Evolutionary conservation across 2,329 filamentous ascomycete species (phyloP).

Genomic region (Talaromyces amestolkiae): DNA sequence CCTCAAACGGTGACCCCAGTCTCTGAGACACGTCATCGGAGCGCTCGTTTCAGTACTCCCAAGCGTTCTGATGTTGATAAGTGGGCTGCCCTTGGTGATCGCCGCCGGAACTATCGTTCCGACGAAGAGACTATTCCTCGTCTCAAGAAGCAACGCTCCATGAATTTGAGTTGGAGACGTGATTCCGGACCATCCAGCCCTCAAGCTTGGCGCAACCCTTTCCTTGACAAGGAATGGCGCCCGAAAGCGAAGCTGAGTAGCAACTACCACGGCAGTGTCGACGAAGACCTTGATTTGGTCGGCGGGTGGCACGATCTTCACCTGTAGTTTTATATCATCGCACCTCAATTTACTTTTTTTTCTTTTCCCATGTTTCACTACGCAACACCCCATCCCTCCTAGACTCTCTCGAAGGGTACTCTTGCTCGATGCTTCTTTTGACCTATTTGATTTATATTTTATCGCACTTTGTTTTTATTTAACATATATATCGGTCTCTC

Average conservation of each 20-base stretch:
- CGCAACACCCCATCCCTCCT: slow-evolving; percentile 17
- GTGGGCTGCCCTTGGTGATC: slow-evolving; percentile 84
- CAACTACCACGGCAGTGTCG: slow-evolving; percentile 52
- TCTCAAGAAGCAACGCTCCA: slow-evolving; percentile 44
- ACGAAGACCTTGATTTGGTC: slow-evolving; percentile 89
- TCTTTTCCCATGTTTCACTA: slow-evolving; percentile 13
- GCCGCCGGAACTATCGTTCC: slow-evolving; percentile 66
- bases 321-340: slow-evolving; percentile 49
- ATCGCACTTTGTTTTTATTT: not conserved
- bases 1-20: slow-evolving; percentile 62
- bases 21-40: slow-evolving; percentile 28
- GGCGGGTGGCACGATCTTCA: slow-evolving; percentile 78
- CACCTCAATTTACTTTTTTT: slow-evolving; percentile 14
- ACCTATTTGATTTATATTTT: slow-evolving; percentile 16
- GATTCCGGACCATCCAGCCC: slow-evolving; percentile 39
- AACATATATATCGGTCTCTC: slow-evolving; percentile 7
- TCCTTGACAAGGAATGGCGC: slow-evolving; percentile 50
- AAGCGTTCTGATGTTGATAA: slow-evolving; percentile 63
- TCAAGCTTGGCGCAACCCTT: slow-evolving; percentile 39
- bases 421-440: slow-evolving; percentile 12
- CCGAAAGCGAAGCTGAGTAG: slow-evolving; percentile 32
- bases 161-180: slow-evolving; percentile 43
- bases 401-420: slow-evolving; percentile 12
- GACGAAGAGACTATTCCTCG: slow-evolving; percentile 52
- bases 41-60: slow-evolving; percentile 62